Conservation (phyloP, 306 rosid species). For the Gleditsia sinensis region DNA sequence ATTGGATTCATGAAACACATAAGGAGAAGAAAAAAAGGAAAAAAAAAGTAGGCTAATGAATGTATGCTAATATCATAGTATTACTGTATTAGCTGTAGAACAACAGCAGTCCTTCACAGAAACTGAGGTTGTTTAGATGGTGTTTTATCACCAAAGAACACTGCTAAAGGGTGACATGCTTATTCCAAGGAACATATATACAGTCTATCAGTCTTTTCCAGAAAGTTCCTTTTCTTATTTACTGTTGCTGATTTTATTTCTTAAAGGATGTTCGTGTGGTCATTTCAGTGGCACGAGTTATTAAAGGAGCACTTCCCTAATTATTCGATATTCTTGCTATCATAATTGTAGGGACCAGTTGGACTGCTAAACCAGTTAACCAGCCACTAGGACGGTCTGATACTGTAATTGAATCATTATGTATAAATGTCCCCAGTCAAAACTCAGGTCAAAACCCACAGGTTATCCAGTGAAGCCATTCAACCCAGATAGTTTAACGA, state of each 20-base stretch:
- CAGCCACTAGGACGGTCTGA: not conserved
- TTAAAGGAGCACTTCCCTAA: not conserved
- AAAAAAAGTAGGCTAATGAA: no score
- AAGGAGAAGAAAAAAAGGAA: no score
- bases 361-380: not conserved
- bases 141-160: no score
- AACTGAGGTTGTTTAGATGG: no score
- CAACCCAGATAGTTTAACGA: not conserved
- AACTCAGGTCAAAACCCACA: not conserved
- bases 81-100: no score
- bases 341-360: not conserved
- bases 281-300: not conserved
- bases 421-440: not conserved
- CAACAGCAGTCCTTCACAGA: no score
- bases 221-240: not conserved
- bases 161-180: not conserved
- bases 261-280: not conserved
- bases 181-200: not conserved
- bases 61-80: no score
- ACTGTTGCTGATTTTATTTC: not conserved
- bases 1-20: not conserved
- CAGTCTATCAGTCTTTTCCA: not conserved
- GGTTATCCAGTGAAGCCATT: not conserved
- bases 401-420: not conserved
- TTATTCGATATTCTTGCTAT: not conserved